Evolutionary conservation across 768 basidiomycete genomes (phyloP), one percentile per base, ranked within the genome.

Genomic region (Auricularia sp.): DNA sequence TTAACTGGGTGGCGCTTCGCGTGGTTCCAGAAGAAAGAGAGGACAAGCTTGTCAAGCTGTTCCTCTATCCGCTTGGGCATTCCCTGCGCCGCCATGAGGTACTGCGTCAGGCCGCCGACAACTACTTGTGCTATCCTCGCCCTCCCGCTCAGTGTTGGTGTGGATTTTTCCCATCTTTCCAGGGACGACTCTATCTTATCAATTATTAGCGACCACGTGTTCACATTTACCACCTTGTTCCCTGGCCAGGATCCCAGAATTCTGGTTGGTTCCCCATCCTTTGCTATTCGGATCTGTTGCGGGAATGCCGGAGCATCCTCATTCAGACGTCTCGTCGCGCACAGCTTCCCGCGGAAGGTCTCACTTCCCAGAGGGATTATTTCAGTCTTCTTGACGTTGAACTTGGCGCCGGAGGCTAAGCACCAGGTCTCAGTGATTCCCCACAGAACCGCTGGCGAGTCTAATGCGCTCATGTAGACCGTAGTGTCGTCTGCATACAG

Each of bases 401-500:
- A 82, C 44, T 75, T 77, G 0, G 79, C 80, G 0, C 73, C 69
- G 8, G 77, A 77, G 3, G 74, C 78, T 0, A 16, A 21, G 65
- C 78, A 82, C 81, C 81, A 83, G 0, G 44, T 47, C 0, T 72
- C 33, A 0, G 81, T 76, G 2, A 81, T 71, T 0, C 37, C 1
- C 3, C 68, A 36, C 0, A 82, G 71, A 0, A 64, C 65, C 0
- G 62, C 54, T 11, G 73, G 73, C 3, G 67, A 61, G 62, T 81
- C 78, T 24, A 24, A 0, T 64, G 8, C 51, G 72, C 68, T 2
- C 67, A 68, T 0, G 66, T 71, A 78, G 0, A 74, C 72, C 1
- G 74, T 74, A 10, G 78, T 80, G 66, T 81, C 78, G 65, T 81
- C 77, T 0, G 79, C 77, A 66, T 79, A 81, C 0, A 81, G 74